phyloP scores from a whole-genome alignment of 805 yeast species.

The Sugiyamaella mastotermitis region DNA sequence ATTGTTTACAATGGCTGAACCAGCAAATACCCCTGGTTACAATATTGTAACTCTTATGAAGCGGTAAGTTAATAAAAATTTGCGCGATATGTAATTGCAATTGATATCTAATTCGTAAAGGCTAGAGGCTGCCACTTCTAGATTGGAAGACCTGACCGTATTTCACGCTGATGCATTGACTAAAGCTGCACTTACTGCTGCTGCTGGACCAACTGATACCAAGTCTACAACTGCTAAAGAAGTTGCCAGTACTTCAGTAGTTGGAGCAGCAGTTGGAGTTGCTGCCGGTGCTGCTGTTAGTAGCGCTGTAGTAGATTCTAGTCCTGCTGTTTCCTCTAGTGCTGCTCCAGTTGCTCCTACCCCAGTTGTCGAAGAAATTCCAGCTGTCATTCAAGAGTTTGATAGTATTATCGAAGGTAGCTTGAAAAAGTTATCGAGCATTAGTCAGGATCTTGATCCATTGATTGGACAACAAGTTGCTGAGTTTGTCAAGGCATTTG shows the following conservation, averaged over 20 bases:
- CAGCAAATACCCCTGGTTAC: too few relatives aligned
- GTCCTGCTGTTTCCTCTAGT: constrained; percentile 17
- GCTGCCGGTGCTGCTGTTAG: constrained; percentile 21
- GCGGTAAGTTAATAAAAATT: constrained; percentile 35
- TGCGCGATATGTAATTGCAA: not conserved
- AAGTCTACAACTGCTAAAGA: constrained; percentile 12
- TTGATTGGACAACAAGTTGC: constrained; percentile 45
- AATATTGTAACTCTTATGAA: constrained; percentile 75
- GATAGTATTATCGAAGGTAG: constrained; percentile 45
- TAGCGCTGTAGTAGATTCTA: constrained; percentile 10
- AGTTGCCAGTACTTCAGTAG: constrained; percentile 11
- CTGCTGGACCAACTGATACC: constrained; percentile 8
- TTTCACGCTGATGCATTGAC: constrained; percentile 57
- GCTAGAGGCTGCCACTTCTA: constrained; percentile 87
- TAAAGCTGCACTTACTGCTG: constrained; percentile 12
- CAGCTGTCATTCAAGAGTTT: constrained; percentile 35
- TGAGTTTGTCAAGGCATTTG: constrained; percentile 42
- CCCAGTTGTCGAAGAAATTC: constrained; percentile 11
- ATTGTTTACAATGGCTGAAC: too few relatives aligned
- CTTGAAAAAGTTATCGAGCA: constrained; percentile 54
- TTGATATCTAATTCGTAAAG: constrained; percentile 30
- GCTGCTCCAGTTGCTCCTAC: constrained; percentile 16
- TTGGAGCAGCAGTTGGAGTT: constrained; percentile 16
- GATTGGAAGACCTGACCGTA: constrained; percentile 82
- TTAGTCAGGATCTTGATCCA: constrained; percentile 50